Percentiles rank a stretch among this genome's conserved stretches.
These are phyloP conservation scores for Fusarium fracticaudum DNA, from an alignment of 2,329 filamentous ascomycete species.

Conservation along the genomic window DNA sequence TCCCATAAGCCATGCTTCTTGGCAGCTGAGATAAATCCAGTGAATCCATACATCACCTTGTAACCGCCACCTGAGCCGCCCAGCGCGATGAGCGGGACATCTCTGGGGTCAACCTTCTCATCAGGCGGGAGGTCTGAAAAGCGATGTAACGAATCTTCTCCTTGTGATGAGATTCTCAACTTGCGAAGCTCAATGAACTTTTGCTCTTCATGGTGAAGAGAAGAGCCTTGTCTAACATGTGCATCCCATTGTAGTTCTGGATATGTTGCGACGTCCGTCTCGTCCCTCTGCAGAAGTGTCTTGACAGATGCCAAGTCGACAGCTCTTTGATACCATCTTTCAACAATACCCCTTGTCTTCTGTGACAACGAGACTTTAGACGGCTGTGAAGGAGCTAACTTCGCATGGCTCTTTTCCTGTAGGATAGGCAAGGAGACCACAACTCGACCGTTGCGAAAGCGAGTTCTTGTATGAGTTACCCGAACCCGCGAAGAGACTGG, in stretches of 20 bases:
- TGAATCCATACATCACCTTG: conserved; percentile 39
- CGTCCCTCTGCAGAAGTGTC: conserved; percentile 9
- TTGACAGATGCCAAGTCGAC: conserved; percentile 30
- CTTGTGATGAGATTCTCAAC: conserved; percentile 18
- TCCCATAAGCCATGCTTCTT: conserved; percentile 34
- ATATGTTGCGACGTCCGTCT: conserved; percentile 19
- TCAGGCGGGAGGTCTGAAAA: conserved; percentile 13
- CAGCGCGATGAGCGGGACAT: conserved; percentile 34
- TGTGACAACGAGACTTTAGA: neutral
- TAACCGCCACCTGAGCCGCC: conserved; percentile 38
- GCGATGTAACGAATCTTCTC: conserved; percentile 10
- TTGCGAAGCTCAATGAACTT: conserved; percentile 25
- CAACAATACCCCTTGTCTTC: neutral
- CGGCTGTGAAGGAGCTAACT: rapidly evolving
- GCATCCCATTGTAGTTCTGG: conserved; percentile 37
- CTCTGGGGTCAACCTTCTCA: conserved; percentile 22
- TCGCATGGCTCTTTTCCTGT: rapidly evolving
- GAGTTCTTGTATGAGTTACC: neutral
- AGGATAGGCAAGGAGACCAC: neutral
- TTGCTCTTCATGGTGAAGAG: conserved; percentile 16
- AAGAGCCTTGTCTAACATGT: conserved; percentile 15
- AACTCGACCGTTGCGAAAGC: neutral
- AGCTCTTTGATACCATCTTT: conserved; percentile 31
- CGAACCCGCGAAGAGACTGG: conserved; percentile 29
- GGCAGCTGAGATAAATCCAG: conserved; percentile 23